Evolutionary conservation across 805 yeast genomes (phyloP), one percentile per base, ranked within the genome.

Genomic region (Spencermartinsiella europaea): DNA sequence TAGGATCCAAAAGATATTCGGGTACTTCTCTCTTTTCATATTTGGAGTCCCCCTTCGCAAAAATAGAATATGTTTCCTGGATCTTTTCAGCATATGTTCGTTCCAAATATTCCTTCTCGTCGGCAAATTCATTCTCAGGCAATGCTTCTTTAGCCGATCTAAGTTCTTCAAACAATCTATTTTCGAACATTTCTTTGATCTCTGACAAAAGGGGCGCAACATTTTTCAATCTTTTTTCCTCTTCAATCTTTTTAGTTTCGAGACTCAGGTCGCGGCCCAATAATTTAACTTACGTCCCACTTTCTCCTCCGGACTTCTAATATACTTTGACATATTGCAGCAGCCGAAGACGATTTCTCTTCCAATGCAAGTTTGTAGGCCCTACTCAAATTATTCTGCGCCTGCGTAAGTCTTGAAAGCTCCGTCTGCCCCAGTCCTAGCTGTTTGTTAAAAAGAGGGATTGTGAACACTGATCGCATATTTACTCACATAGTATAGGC

Each of bases 1-100:
- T 66, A 3, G 74, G 73, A 47, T 69, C 74, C 3, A 67, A 44
- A 19, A 70, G 47, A 44, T 63, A 58, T 17, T 67, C 73, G 1
- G 75, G 74, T 5, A 61, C 62, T 14, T 66, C 67, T 7, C 52
- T 47, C 34, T 47, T 45, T 40, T 43, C 44, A 25, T 47, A 51
- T 28, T 47, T 52, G 47, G 39, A 42, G 42, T 49, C 55, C 21
- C 61, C 55, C 5, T 52, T 35, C 15, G 48, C 54, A 42, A 62
- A 63, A n/a, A 57, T 50, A 22, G 48, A 33, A 27, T 40, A 27
- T 21, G 63, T 42, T 12, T 51, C 49, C 7, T 37, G 34, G 17
- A 57, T 21, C 43, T 60, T 57, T 17, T 49, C 48, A 10, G 40
- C 38, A 16, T 53, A 52, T 21, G 48, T 48, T 12, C 45, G 41